Conservation (phyloP, 192 early-diverging fungal species). For the Umbelopsis ramanniana region DNA sequence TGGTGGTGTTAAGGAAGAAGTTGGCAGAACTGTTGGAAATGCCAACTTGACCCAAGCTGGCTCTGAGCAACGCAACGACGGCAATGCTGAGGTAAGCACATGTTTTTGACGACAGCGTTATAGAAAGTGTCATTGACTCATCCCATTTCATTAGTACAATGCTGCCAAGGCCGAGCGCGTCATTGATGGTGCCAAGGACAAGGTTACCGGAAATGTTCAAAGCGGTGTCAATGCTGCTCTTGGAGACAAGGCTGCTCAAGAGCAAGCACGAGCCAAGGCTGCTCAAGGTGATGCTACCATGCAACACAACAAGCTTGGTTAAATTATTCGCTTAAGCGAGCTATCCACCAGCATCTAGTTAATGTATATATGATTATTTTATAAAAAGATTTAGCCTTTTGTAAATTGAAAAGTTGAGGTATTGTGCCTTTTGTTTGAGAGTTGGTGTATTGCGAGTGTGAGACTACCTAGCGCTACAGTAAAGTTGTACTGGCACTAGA, state of each 20-base stretch:
- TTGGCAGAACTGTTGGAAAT: conserved; percentile 21
- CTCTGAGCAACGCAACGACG: conserved; percentile 19
- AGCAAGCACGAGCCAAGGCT: conserved; percentile 7
- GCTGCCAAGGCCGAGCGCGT: conserved; percentile 17
- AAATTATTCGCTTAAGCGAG: not conserved
- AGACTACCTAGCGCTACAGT: too few relatives aligned
- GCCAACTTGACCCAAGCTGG: conserved; percentile 26
- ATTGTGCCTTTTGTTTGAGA: too few relatives aligned
- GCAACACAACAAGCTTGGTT: conserved; percentile 21
- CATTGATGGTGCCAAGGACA: conserved; percentile 15
- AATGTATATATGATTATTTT: too few relatives aligned
- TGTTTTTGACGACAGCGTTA: too few relatives aligned
- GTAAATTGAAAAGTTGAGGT: too few relatives aligned
- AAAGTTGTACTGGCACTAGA: too few relatives aligned
- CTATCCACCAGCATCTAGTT: too few relatives aligned
- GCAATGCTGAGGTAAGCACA: not conserved
- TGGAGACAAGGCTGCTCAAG: not conserved
- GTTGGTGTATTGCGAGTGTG: too few relatives aligned
- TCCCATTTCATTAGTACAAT: conserved; percentile 3
- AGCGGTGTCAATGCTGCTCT: conserved; percentile 11
- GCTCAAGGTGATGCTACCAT: conserved; percentile 8
- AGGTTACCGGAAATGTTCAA: conserved; percentile 17
- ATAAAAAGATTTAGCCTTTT: too few relatives aligned
- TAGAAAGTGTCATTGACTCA: too few relatives aligned
- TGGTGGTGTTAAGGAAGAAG: conserved; percentile 24